A percentile compares a stretch with the other conserved stretches of the same genome.
These are phyloP conservation scores for Sclerotinia borealis DNA, from an alignment of 2,329 filamentous ascomycete species.

Conservation along the genomic window DNA sequence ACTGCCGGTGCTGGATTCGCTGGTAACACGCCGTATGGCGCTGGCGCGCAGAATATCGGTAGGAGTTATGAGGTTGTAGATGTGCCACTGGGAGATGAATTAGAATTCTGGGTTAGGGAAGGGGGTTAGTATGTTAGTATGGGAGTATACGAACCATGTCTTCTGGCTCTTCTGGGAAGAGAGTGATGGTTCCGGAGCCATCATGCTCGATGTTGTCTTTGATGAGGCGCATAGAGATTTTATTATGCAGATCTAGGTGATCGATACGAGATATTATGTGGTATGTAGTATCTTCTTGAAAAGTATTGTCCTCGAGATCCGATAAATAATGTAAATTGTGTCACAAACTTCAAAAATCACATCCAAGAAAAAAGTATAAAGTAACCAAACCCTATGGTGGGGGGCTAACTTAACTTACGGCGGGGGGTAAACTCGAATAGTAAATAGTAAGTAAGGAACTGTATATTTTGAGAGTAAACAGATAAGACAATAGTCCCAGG, in stretches of 20 bases:
- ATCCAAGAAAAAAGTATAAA: too few relatives aligned
- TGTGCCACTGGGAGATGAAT: constrained; percentile 53
- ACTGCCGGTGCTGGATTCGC: constrained; percentile 52
- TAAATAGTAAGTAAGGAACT: too few relatives aligned
- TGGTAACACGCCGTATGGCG: constrained; percentile 59
- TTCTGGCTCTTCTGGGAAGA: constrained; percentile 67
- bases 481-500: too few relatives aligned
- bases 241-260: not conserved
- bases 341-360: too few relatives aligned
- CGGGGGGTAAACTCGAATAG: too few relatives aligned
- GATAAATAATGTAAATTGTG: too few relatives aligned
- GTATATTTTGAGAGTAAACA: too few relatives aligned
- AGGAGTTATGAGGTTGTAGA: constrained; percentile 65
- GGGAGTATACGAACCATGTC: constrained; percentile 53
- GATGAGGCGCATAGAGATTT: constrained; percentile 53
- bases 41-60: constrained; percentile 59
- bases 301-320: too few relatives aligned
- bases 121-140: too few relatives aligned
- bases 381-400: too few relatives aligned
- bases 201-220: constrained; percentile 61
- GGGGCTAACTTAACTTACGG: not conserved
- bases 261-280: not conserved
- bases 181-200: constrained; percentile 58
- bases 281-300: not conserved
- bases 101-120: constrained; percentile 5